Base-by-base conservation (phyloP, 352 stramenopile genomes). In the Globisporangium megalacanthum region DNA sequence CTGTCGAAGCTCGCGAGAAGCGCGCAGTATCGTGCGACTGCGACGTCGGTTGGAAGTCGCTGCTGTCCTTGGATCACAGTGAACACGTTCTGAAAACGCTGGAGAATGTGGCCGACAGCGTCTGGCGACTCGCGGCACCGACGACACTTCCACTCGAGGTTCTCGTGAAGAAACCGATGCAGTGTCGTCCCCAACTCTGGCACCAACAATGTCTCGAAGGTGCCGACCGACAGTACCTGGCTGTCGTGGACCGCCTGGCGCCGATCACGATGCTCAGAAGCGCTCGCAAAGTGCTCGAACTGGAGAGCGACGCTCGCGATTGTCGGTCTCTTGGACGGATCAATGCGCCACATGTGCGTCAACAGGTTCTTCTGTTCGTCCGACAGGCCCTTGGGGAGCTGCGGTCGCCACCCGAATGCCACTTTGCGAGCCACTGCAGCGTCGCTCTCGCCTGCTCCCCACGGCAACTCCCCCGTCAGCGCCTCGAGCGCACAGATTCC, bases 401-500 rank as follows among this genome's bases (percentile, higher is more conserved):
- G 11, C 19, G 35, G 50, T 2, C 36, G 35, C 33, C 20, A 42
- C 11, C 36, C 35, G 50, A 48, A 47, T 4, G 36, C 14, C 20
- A 42, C 14, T 2, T 20, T 20, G 19, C 20, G 19, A 14, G 6
- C 17, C 19, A 42, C 13, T 6, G 10, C 11, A 8, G 8, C 19
- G 5, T 25, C 14, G 7, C 25, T 29, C 35, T 37, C 20, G 4
- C 48, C 22, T 9, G 52, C 7, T 36, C 29, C n/a, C 36, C 48
- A 62, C 7, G 56, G 36, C 10, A 35, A 15, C 13, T 49, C 49
- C 4, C 22, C 48, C 2, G 56, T 62, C 22, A 58, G 10, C 10
- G 20, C 49, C 25, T 62, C 56, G 6, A 62, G 29, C 8, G 35
- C 31, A 14, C 46, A 41, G 4, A 49, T 54, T 17, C 33, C 46